Percentiles rank a stretch among this genome's conserved stretches.
phyloP scores from a whole-genome alignment of 495 filamentous ascomycete species.

The Penicillium pancosmium region DNA sequence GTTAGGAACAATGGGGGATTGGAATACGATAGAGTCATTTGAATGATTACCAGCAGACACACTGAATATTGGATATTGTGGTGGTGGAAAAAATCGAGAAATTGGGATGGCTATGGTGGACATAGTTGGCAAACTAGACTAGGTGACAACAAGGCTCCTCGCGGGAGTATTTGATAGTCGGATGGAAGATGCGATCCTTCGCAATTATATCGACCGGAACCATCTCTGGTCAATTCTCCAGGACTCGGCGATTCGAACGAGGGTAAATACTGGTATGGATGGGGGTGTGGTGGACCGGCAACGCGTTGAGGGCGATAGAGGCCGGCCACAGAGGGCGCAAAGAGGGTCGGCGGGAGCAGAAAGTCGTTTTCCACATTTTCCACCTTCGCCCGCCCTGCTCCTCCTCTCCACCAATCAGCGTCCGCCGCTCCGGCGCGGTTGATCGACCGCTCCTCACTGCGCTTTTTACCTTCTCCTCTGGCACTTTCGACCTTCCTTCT shows the following conservation, averaged over 20 bases:
- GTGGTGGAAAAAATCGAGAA: background rate
- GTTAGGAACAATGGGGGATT: background rate
- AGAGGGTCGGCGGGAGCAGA: conserved; percentile 12
- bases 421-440: conserved; percentile 33
- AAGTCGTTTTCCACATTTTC: background rate
- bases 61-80: background rate
- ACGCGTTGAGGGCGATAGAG: background rate
- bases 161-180: conserved; percentile 21
- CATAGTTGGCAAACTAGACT: background rate
- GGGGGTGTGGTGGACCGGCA: conserved; percentile 20
- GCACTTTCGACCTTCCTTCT: conserved; percentile 26
- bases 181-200: background rate
- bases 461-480: conserved; percentile 29
- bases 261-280: conserved; percentile 38
- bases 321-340: conserved; percentile 9
- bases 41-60: background rate
- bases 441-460: conserved; percentile 48
- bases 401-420: conserved; percentile 50
- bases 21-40: background rate
- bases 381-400: conserved; percentile 29
- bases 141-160: background rate
- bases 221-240: conserved; percentile 16
- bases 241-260: conserved; percentile 43
- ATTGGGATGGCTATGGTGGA: background rate
- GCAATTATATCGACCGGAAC: background rate